Conservation (phyloP, 2,329 filamentous ascomycete genomes). For the Monilinia fructicola region DNA sequence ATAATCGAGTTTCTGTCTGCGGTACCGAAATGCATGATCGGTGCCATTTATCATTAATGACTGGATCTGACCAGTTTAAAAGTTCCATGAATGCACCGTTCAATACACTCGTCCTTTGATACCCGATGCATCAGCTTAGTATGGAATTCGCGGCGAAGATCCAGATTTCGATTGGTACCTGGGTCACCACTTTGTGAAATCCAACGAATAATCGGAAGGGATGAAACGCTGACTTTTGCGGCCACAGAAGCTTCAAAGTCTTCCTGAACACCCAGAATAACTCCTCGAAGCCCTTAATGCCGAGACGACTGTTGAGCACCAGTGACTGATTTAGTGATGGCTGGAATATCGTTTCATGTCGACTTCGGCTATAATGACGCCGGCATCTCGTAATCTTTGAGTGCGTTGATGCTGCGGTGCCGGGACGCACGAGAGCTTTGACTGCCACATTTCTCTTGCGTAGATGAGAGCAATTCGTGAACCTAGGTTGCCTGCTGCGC, state of each 20-base stretch:
- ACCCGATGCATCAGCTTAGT: constrained; percentile 23
- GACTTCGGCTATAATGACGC: constrained; percentile 23
- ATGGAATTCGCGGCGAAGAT: constrained; percentile 25
- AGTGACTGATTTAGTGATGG: constrained; percentile 15
- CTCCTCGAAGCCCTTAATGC: constrained; percentile 24
- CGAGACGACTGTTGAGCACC: constrained; percentile 24
- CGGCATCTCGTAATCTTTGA: constrained; percentile 20
- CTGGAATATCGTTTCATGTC: constrained; percentile 19
- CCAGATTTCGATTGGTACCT: constrained; percentile 25
- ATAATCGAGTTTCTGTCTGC: constrained; percentile 24
- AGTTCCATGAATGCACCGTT: constrained; percentile 26
- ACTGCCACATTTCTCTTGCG: constrained; percentile 25
- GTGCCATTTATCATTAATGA: constrained; percentile 26
- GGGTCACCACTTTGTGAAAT: constrained; percentile 23
- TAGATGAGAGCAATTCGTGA: constrained; percentile 23
- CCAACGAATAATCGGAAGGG: constrained; percentile 52
- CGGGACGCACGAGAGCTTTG: constrained; percentile 25
- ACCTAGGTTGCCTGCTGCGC: constrained; percentile 25
- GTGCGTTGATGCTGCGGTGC: constrained; percentile 24
- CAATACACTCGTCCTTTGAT: constrained; percentile 24
- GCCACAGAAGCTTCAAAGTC: constrained; percentile 52
- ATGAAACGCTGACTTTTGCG: constrained; percentile 60
- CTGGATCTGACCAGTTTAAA: constrained; percentile 15
- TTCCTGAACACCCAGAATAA: constrained; percentile 22
- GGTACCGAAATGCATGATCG: constrained; percentile 24